Base-by-base conservation (phyloP, 257 asterid genomes). In the Rauvolfia tetraphylla region DNA sequence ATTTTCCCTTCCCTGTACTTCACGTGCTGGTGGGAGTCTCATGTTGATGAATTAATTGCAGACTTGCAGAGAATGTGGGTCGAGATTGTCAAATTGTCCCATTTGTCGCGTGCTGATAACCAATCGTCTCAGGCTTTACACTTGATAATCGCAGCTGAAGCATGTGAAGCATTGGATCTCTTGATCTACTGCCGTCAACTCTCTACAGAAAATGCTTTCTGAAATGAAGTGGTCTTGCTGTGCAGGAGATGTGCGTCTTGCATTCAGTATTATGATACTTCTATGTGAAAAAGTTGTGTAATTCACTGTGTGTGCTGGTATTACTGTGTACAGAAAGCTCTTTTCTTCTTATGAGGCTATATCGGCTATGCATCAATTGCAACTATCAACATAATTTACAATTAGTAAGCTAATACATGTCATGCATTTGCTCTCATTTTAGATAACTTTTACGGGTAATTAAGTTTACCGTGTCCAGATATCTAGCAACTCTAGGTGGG, bases 21-120 rank as follows among this genome's bases (percentile, higher is more conserved):
- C 15, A 61, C 33, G 17, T 72, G 42, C n/a, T 3, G 20, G 4
- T n/a, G 49, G 51, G 23, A 14, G 49, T 71, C 49, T 25, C 18
- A 59, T 68, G 0, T 56, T 68, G 25, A 57, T 68, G 22, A 74
- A 80, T 78, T 75, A 78, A 77, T 70, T 82, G 81, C 96, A 90
- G 97, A 89, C 97, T 33, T 92, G 97, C 86, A 79, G 85, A 79
- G 91, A 90, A 38, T 92, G 97, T 81, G 84, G 92, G 80, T 7
- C 90, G 54, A 86, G 84, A 75, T 75, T 92, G 82, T 88, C 91
- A 0, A 87, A 86, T 23, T 91, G 97, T 78, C 97, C 96, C 33
- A 86, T 91, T 36, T 91, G 97, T 81, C 92, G 96, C 63, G 82
- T 81, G 66, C 90, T 80, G 33, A 92, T 92, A 80, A 88, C 91